phyloP scores from a whole-genome alignment of 148 eudicot species.

The Camellia sinensis region DNA sequence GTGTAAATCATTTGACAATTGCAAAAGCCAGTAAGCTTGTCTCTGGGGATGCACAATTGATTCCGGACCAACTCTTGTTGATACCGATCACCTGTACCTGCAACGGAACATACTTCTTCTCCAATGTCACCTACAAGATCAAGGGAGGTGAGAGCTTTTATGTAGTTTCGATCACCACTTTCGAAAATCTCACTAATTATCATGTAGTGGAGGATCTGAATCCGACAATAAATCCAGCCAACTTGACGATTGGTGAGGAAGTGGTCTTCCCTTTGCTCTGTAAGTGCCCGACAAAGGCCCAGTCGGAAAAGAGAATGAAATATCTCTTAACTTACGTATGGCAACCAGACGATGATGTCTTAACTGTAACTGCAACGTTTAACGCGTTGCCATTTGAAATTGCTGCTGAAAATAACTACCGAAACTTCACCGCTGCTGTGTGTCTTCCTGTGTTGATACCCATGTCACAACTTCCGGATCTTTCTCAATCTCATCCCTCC shows the following conservation, averaged over 20 bases:
- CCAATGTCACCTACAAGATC: conserved; percentile 30
- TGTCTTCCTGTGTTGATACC: conserved; percentile 42
- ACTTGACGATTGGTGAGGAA: conserved; percentile 27
- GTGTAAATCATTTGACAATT: conserved; percentile 27
- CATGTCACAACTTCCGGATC: conserved; percentile 21
- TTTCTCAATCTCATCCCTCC: conserved; percentile 20
- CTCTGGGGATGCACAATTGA: conserved; percentile 23
- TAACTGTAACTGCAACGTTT: conserved; percentile 31
- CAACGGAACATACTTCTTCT: conserved; percentile 35
- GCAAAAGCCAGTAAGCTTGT: conserved; percentile 26
- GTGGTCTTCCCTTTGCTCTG: conserved; percentile 40
- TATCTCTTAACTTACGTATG: conserved; percentile 37
- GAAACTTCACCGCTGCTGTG: conserved; percentile 39
- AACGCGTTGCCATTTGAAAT: conserved; percentile 21
- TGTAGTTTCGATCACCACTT: conserved; percentile 22
- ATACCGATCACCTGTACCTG: conserved; percentile 38
- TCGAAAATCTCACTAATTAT: conserved; percentile 39
- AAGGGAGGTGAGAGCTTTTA: conserved; percentile 37
- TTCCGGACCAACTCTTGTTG: conserved; percentile 35
- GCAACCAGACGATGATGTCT: conserved; percentile 38
- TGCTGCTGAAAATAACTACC: conserved; percentile 27
- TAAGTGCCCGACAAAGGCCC: conserved; percentile 30
- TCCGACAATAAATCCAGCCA: conserved; percentile 29
- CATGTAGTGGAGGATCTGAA: conserved; percentile 30
- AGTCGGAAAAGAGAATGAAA: conserved; percentile 15